Evolutionary conservation across 2,329 filamentous ascomycete species (phyloP).

Genomic region (Epichloe coenophiala): DNA sequence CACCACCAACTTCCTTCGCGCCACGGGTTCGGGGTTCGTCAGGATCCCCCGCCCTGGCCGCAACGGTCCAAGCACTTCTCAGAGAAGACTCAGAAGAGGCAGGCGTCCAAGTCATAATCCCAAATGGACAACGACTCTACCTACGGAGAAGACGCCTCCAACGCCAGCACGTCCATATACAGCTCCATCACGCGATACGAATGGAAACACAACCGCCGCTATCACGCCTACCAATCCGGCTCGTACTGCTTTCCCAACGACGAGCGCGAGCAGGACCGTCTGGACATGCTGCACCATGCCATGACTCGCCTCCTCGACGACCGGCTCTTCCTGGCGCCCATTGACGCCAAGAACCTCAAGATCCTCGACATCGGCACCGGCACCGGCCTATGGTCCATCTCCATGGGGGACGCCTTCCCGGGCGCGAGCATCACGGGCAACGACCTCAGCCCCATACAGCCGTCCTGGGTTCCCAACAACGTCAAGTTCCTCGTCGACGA

Average conservation of each 20-base stretch:
- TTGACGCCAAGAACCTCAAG: conserved; percentile 22
- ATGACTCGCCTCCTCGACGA: conserved; percentile 19
- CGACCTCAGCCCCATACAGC: conserved; percentile 30
- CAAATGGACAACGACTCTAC: conserved; percentile 8
- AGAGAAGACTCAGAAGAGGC: neutral
- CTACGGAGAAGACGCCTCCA: conserved; percentile 6
- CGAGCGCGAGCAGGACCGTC: conserved; percentile 23
- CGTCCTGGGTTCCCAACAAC: conserved; percentile 39
- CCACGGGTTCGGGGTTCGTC: neutral
- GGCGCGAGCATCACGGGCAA: conserved; percentile 23
- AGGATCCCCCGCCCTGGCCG: neutral
- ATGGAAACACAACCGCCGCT: conserved; percentile 27
- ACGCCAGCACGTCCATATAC: conserved; percentile 14
- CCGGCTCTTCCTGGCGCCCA: conserved; percentile 22
- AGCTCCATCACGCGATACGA: conserved; percentile 22
- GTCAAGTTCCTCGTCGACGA: conserved; percentile 47
- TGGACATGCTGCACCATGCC: conserved; percentile 26
- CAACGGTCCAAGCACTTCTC: neutral
- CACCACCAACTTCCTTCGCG: neutral
- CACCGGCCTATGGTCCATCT: conserved; percentile 34
- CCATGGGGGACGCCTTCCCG: conserved; percentile 24
- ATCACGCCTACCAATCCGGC: conserved; percentile 24
- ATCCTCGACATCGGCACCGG: conserved; percentile 33
- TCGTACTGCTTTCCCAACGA: conserved; percentile 25
- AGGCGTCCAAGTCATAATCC: neutral